A percentile compares a stretch with the other conserved stretches of the same genome.
These are phyloP conservation scores for Trypanosomatidae sp. DNA, from an alignment of 208 protist genomes.

Conservation along the genomic window DNA sequence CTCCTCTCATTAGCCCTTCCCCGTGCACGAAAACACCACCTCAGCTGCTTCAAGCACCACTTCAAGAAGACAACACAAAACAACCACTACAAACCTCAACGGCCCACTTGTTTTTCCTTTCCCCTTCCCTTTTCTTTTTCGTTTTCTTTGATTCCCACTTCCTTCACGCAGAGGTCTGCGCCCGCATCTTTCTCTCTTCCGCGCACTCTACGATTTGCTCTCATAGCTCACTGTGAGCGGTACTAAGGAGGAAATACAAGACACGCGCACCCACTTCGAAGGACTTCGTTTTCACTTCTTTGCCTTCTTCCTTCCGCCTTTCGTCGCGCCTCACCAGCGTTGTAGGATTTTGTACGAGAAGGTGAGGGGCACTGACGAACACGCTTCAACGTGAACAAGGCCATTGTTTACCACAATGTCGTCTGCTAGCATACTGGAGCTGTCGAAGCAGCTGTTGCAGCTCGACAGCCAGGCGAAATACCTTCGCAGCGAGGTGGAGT, in stretches of 20 bases:
- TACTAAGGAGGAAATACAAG: not conserved
- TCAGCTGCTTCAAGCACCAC: not conserved
- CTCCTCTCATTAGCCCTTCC: not conserved
- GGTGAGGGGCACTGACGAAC: not conserved
- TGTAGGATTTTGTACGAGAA: not conserved
- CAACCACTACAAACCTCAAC: not conserved
- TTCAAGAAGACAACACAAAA: not conserved
- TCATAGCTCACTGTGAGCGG: not conserved
- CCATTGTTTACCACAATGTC: slow-evolving; percentile 9
- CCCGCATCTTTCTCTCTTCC: not conserved
- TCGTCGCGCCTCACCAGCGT: not conserved
- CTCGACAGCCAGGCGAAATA: slow-evolving; percentile 53
- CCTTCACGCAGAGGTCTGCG: not conserved
- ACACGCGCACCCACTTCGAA: not conserved
- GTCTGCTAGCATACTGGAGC: slow-evolving; percentile 24
- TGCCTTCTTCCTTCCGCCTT: not conserved
- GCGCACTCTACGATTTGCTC: not conserved
- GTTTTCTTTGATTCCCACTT: no score
- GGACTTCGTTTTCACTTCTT: slow-evolving; percentile 2
- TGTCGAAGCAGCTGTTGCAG: slow-evolving; percentile 51
- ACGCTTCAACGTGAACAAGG: not conserved
- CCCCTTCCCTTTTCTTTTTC: not conserved
- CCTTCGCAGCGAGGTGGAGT: slow-evolving; percentile 63
- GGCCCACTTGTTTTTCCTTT: not conserved
- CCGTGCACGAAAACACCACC: not conserved